Conservation (phyloP, 441 rosid genomes). For the Pelargonium citronellum region DNA sequence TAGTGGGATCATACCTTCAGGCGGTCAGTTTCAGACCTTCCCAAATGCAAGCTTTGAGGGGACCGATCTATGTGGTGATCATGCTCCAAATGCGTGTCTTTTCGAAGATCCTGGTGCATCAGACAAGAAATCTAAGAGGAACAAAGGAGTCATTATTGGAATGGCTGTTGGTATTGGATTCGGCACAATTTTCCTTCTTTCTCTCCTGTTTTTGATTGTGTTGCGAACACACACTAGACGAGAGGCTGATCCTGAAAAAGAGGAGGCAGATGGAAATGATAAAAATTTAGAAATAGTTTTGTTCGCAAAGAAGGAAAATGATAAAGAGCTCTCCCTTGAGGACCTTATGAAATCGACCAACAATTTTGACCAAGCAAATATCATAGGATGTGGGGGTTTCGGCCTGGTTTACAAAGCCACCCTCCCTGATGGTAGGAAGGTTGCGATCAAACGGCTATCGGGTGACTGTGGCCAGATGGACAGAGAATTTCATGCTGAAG, state of each 20-base stretch:
- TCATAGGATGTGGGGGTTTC: conserved; percentile 75
- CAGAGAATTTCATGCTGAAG: conserved; percentile 67
- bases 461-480: conserved; percentile 78
- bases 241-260: conserved; percentile 65
- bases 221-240: conserved; percentile 43
- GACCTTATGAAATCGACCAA: conserved; percentile 59
- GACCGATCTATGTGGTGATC: conserved; percentile 67
- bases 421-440: conserved; percentile 52
- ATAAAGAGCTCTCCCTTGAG: conserved; percentile 46
- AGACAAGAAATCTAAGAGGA: conserved; percentile 28
- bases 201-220: conserved; percentile 41
- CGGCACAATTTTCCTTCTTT: conserved; percentile 43
- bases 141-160: conserved; percentile 33
- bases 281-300: conserved; percentile 50
- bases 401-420: conserved; percentile 68
- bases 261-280: conserved; percentile 32
- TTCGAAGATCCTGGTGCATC: conserved; percentile 13
- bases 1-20: conserved; percentile 54
- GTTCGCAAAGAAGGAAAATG: conserved; percentile 47
- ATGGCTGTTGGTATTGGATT: conserved; percentile 51
- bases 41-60: conserved; percentile 79
- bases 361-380: conserved; percentile 60
- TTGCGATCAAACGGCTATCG: conserved; percentile 64
- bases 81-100: conserved; percentile 25
- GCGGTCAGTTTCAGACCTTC: conserved; percentile 66